phyloP scores from a whole-genome alignment of 768 basidiomycete genomes.

The Leccinellum rugosiceps region DNA sequence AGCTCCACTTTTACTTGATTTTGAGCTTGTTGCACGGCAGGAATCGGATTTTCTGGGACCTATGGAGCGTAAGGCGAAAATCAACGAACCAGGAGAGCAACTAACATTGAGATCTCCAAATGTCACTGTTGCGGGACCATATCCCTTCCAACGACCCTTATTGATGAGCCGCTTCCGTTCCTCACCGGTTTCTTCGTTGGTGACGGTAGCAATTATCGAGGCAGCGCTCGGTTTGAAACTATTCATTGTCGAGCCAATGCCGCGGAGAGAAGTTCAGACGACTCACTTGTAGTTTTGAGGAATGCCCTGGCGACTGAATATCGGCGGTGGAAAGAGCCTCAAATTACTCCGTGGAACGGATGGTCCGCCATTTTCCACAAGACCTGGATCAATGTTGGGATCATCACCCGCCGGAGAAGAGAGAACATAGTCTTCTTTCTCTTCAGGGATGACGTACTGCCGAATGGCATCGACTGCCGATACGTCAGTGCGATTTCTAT shows the following conservation, averaged over 20 bases:
- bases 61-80: conserved; percentile 23
- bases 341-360: conserved; percentile 50
- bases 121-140: conserved; percentile 67
- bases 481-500: neutral
- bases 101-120: conserved; percentile 55
- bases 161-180: conserved; percentile 85
- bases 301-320: conserved; percentile 80
- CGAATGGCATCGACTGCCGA: conserved; percentile 66
- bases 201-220: conserved; percentile 62
- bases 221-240: conserved; percentile 80
- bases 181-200: conserved; percentile 75
- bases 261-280: neutral
- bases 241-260: neutral
- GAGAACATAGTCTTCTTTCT: conserved; percentile 60
- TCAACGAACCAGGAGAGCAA: neutral
- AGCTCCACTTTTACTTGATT: conserved; percentile 53
- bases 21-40: conserved; percentile 58
- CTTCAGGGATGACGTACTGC: conserved; percentile 64
- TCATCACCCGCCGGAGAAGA: conserved; percentile 27
- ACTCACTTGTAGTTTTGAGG: conserved; percentile 79
- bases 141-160: conserved; percentile 81
- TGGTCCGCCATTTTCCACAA: conserved; percentile 18
- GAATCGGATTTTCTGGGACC: conserved; percentile 66
- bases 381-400: conserved; percentile 53
- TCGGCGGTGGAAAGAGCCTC: conserved; percentile 80